Base-by-base conservation (phyloP, 768 basidiomycete genomes). In the Panaeolus cyanescens region DNA sequence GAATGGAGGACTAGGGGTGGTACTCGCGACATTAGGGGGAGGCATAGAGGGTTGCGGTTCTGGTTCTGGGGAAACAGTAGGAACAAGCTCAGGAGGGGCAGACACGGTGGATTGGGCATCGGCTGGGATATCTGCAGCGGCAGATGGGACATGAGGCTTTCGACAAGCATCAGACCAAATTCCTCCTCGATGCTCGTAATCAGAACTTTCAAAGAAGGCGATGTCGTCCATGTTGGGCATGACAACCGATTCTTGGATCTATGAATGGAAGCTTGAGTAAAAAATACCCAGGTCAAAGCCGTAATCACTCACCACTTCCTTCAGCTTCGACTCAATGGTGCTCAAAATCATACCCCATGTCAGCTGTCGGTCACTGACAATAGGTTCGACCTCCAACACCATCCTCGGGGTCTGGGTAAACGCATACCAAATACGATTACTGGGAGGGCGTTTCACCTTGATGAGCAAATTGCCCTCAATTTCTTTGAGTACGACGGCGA, bases 201-300 rank as follows among this genome's bases (percentile, higher is more conserved):
- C 67, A 3, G 69, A 68, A 33, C 91, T 96, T 72, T 97, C 91
- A 71, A 96, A 99, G 82, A 95, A 98, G 12, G 95, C 83, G 61
- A 99, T 91, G 68, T 99, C 97, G 72, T 99, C 97, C 95, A 98
- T 97, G 75, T 97, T 93, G 5, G 97, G 97, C 72, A 96, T 77
- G 19, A 99, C 97, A 19, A 99, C 85, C 0, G 95, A 95, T 66
- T 99, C 96, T 67, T 87, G 84, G 60, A 99, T 92, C 96, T 99
- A 68, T 17, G 57, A 33, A 30, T 28, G 30, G 5, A 22, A 17
- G 32, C n/a, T 20, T 40, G 3, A 22, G 34, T 6, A 19, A 8
- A 22, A 12, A 19, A 22, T 13, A 37, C 15, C 10, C 17, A 33
- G 34, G 2, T 58, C 50, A 59, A 20, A 54, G 54, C 53, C 17